phyloP scores from a whole-genome alignment of 768 basidiomycete species.

The Termitomyces sp. region DNA sequence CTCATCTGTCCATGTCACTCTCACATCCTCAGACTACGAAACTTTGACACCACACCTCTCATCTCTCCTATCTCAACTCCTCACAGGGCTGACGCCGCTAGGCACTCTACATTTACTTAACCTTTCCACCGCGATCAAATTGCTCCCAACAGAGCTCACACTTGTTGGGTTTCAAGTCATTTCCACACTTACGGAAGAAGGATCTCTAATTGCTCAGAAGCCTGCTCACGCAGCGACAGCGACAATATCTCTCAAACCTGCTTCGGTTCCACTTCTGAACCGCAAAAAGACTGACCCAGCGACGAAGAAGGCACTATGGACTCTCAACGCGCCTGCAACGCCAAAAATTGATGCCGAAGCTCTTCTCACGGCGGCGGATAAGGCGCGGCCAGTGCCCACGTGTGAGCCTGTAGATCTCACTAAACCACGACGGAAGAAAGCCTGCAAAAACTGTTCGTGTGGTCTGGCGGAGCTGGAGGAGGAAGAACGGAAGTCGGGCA shows the following conservation, averaged over 20 bases:
- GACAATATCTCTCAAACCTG: slow-evolving; percentile 42
- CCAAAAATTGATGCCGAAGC: slow-evolving; percentile 79
- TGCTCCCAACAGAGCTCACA: slow-evolving; percentile 56
- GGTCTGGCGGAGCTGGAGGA: slow-evolving; percentile 93
- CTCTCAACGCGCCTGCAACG: slow-evolving; percentile 65
- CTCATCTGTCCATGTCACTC: slow-evolving; percentile 64
- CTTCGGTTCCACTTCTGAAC: slow-evolving; percentile 48
- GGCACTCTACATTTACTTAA: slow-evolving; percentile 70
- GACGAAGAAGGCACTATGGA: slow-evolving; percentile 88
- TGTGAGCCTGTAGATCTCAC: slow-evolving; percentile 61
- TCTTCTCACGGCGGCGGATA: slow-evolving; percentile 82
- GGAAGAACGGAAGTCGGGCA: slow-evolving; percentile 62
- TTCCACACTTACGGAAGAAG: slow-evolving; percentile 34
- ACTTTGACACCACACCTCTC: slow-evolving; percentile 48
- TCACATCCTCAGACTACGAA: slow-evolving; percentile 62
- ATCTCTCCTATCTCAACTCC: slow-evolving; percentile 56
- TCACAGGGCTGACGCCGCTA: slow-evolving; percentile 56
- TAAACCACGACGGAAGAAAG: slow-evolving; percentile 74
- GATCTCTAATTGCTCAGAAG: slow-evolving; percentile 67
- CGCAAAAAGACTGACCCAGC: slow-evolving; percentile 58
- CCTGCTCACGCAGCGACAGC: slow-evolving; percentile 43
- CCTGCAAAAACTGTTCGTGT: slow-evolving; percentile 96
- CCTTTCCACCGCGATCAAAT: slow-evolving; percentile 37
- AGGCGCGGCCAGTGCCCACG: slow-evolving; percentile 68
- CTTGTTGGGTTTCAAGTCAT: slow-evolving; percentile 64